Evolutionary conservation across 257 asterid species (phyloP).

Genomic region (Vinca minor): DNA sequence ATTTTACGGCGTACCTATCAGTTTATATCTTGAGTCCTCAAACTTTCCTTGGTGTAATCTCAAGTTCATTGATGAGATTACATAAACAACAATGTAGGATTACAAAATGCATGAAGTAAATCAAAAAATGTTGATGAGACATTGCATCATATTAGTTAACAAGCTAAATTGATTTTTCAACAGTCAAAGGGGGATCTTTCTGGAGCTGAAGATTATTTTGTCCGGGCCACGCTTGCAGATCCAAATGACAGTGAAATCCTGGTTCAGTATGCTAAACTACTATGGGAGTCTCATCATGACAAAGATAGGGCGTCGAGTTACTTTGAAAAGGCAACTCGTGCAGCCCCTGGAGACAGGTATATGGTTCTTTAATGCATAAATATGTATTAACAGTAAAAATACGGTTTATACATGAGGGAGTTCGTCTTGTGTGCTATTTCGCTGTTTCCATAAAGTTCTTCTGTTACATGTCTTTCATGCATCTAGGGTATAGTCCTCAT

Average conservation of each 20-base stretch:
- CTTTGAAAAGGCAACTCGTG: constrained; percentile 51
- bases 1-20: too few relatives aligned
- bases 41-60: too few relatives aligned
- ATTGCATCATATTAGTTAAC: background rate
- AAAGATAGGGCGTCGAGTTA: constrained; percentile 46
- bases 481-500: background rate
- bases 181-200: constrained; percentile 60
- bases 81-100: too few relatives aligned
- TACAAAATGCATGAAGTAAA: too few relatives aligned
- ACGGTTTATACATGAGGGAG: too few relatives aligned
- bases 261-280: constrained; percentile 52
- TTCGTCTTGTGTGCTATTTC: background rate
- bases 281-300: constrained; percentile 63
- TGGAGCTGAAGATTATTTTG: constrained; percentile 64
- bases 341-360: constrained; percentile 73
- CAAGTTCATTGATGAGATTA: too few relatives aligned
- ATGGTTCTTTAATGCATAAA: background rate
- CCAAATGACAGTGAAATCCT: constrained; percentile 56
- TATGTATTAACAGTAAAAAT: background rate
- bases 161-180: constrained; percentile 2
- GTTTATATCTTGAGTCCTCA: too few relatives aligned
- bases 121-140: background rate
- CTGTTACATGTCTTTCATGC: background rate
- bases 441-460: background rate
- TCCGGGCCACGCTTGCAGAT: constrained; percentile 53